phyloP scores from a whole-genome alignment of 306 rosid genomes.

The peach (Prunus persica) region DNA sequence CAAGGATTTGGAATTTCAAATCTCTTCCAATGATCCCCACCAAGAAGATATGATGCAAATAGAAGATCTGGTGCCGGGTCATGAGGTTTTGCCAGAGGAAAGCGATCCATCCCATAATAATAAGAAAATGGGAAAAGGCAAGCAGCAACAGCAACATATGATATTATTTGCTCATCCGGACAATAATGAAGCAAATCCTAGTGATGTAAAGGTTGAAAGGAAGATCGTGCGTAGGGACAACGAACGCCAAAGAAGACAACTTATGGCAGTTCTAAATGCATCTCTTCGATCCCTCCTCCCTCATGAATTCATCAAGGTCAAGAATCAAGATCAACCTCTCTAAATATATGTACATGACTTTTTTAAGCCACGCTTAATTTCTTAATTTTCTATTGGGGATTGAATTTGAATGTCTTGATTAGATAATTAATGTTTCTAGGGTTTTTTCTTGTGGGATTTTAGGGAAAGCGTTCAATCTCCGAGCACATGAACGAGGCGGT shows the following conservation, averaged over 20 bases:
- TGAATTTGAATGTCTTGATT: neutral
- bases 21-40: slow-evolving; percentile 9
- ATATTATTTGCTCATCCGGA: neutral
- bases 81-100: neutral
- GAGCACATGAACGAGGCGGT: slow-evolving; percentile 64
- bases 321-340: neutral
- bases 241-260: slow-evolving; percentile 47
- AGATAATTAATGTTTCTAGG: neutral
- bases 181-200: slow-evolving; percentile 7
- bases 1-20: slow-evolving; percentile 16
- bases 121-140: neutral
- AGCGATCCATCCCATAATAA: neutral
- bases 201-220: neutral
- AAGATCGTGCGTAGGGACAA: slow-evolving; percentile 44
- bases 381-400: neutral
- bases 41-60: slow-evolving; percentile 17
- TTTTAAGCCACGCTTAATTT: neutral
- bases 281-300: slow-evolving; percentile 44
- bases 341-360: neutral
- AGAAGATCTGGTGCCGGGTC: slow-evolving; percentile 21
- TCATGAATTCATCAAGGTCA: slow-evolving; percentile 31
- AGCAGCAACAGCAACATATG: neutral
- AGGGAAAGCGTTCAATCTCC: slow-evolving; percentile 77
- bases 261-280: slow-evolving; percentile 31
- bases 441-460: slow-evolving; percentile 24